These are phyloP conservation scores for Mycena rebaudengoi DNA, from an alignment of 768 basidiomycete species.

Conservation along the genomic window DNA sequence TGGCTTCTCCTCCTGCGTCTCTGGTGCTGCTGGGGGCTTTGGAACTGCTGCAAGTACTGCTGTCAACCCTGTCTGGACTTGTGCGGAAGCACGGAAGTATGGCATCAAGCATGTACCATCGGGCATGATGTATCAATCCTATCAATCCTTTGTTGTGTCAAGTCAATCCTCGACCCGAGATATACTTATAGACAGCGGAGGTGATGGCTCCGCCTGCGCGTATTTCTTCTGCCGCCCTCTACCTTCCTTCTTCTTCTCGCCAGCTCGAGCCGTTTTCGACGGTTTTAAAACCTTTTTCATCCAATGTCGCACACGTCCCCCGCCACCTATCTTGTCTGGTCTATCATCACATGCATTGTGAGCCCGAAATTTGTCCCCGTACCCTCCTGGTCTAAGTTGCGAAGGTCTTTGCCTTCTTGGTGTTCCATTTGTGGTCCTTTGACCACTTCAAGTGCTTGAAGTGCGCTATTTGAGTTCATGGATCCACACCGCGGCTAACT, in stretches of 20 bases:
- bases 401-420: conserved; percentile 68
- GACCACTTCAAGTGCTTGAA: conserved; percentile 79
- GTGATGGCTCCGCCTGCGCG: conserved; percentile 6
- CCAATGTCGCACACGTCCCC: conserved; percentile 78
- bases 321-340: conserved; percentile 69
- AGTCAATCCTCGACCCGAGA: too few relatives aligned
- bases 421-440: conserved; percentile 83
- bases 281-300: conserved; percentile 10
- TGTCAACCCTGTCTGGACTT: too few relatives aligned
- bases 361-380: conserved; percentile 18
- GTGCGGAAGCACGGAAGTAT: too few relatives aligned
- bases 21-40: too few relatives aligned
- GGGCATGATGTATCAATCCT: too few relatives aligned
- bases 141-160: too few relatives aligned
- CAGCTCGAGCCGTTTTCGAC: conserved; percentile 32
- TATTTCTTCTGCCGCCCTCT: conserved; percentile 24
- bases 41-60: too few relatives aligned
- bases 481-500: not conserved
- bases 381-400: not conserved
- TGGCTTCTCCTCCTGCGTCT: too few relatives aligned
- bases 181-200: too few relatives aligned
- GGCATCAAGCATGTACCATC: too few relatives aligned
- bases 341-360: conserved; percentile 61
- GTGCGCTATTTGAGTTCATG: conserved; percentile 43
- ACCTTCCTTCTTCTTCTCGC: conserved; percentile 29